Conservation (phyloP, 2,329 filamentous ascomycete species). For the Ophiostoma himal-ulmi region DNA sequence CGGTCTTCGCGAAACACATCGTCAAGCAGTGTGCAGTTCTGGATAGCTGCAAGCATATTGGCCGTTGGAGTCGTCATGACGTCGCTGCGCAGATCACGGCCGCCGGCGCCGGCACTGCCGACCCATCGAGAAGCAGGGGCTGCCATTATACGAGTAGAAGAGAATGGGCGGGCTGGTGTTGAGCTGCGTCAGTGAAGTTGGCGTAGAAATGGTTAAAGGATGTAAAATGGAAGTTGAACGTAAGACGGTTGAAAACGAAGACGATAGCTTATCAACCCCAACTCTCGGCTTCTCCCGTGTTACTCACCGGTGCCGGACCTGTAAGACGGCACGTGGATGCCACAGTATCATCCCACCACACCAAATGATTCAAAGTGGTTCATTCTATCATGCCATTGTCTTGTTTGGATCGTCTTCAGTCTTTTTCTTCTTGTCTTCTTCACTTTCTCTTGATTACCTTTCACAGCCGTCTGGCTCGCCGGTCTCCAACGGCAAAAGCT, state of each 20-base stretch:
- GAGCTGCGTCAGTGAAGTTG: not conserved
- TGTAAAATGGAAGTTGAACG: not conserved
- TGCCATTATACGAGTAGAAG: not conserved
- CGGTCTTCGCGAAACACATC: conserved; percentile 78
- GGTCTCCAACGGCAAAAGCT: conserved; percentile 16
- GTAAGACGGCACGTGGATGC: conserved; percentile 4
- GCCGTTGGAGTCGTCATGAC: conserved; percentile 66
- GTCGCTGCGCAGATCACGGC: conserved; percentile 38
- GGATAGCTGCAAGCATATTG: conserved; percentile 76
- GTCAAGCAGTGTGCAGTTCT: conserved; percentile 68
- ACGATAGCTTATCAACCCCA: not conserved
- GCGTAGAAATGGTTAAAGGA: not conserved
- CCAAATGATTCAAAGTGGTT: not conserved
- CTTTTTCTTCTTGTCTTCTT: not conserved
- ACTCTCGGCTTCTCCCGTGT: not conserved
- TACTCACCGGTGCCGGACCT: conserved; percentile 8
- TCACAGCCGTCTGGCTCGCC: not conserved
- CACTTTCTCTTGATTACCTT: not conserved
- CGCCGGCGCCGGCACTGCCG: conserved; percentile 32
- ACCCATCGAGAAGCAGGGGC: conserved; percentile 27
- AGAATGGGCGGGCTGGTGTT: not conserved
- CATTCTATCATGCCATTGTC: not conserved
- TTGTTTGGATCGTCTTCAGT: not conserved
- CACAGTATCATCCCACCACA: not conserved
- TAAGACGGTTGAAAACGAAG: not conserved